Base-by-base conservation (phyloP, 2,329 filamentous ascomycete species). In the Fusarium tupiense region DNA sequence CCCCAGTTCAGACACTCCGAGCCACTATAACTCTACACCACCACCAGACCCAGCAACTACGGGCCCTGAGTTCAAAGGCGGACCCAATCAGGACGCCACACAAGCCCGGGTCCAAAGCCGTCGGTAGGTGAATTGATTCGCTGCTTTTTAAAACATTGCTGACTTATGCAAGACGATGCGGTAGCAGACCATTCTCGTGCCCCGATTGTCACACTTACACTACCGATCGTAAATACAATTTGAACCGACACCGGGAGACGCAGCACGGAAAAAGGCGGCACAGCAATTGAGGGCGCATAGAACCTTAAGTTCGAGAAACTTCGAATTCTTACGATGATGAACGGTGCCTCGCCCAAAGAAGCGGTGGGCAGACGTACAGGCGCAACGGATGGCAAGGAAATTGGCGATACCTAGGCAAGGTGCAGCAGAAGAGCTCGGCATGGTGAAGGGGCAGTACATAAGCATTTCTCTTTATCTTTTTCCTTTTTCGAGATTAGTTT, bases 241-340 rank as follows among this genome's bases (percentile, higher is more conserved):
- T 54, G 33, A 38, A 29, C 0, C 3, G 50, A 22, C 50, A 54
- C 24, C 5, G 19, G 3, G 33, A 26, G 35, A 17, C 10, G 24
- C 13, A 14, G 2, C 50, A 54, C 9, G 7, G 19, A 13, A 22
- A 17, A 38, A 12, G 13, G 0, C 7, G 10, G 7, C 14, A 22
- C 3, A 13, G 9, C 19, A 0, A 37, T 26, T 29, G 2, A 53
- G 12, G 6, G n/a, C 1, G 12, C 13, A 26, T 22, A 6, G 9
- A 22, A 26, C 19, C 50, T 20, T 2, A 8, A 2, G 17, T 8
- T 8, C 5, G 12, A 14, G 11, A 24, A 7, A 14, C 22, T 7
- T 10, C 8, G 4, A 11, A 4, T 3, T 29, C 16, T 11, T 11
- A 11, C 3, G 9, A 8, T 8, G 13, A 49, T 17, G 20, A 22